Conservation (phyloP, 2,329 filamentous ascomycete genomes). For the Aspergillus pseudotamarii region DNA sequence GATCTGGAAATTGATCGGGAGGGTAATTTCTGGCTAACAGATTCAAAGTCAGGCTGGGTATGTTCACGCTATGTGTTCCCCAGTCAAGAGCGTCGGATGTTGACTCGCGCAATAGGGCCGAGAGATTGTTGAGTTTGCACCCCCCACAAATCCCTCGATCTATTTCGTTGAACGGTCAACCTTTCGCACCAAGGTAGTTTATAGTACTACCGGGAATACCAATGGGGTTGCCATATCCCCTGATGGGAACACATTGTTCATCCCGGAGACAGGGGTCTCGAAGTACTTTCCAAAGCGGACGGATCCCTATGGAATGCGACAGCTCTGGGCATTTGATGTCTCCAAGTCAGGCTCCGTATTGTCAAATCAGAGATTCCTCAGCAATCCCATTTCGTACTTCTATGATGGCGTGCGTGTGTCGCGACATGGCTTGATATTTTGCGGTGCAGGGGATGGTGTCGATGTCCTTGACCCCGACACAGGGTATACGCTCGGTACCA, state of each 20-base stretch:
- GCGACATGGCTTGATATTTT: constrained; percentile 15
- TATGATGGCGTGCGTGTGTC: constrained; percentile 16
- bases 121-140: constrained; percentile 12
- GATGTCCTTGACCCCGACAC: constrained; percentile 17
- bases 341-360: constrained; percentile 1
- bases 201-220: constrained; percentile 17
- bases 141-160: constrained; percentile 13
- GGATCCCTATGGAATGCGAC: constrained; percentile 9
- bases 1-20: constrained; percentile 15
- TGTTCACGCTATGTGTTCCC: neutral
- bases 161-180: constrained; percentile 15
- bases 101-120: constrained; percentile 9
- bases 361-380: constrained; percentile 11
- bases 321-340: constrained; percentile 13
- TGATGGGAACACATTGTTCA: constrained; percentile 24
- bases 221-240: constrained; percentile 30
- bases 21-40: constrained; percentile 18
- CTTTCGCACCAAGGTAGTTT: constrained; percentile 7
- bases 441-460: constrained; percentile 15
- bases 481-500: constrained; percentile 14
- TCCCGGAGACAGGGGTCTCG: constrained; percentile 29
- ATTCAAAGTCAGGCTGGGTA: constrained; percentile 14
- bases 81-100: neutral
- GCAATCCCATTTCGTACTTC: constrained; percentile 15
- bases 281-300: constrained; percentile 7